Evolutionary conservation across 345 rosid genomes (phyloP), one percentile per base, ranked within the genome.

Genomic region (Dipteronia sinensis): DNA sequence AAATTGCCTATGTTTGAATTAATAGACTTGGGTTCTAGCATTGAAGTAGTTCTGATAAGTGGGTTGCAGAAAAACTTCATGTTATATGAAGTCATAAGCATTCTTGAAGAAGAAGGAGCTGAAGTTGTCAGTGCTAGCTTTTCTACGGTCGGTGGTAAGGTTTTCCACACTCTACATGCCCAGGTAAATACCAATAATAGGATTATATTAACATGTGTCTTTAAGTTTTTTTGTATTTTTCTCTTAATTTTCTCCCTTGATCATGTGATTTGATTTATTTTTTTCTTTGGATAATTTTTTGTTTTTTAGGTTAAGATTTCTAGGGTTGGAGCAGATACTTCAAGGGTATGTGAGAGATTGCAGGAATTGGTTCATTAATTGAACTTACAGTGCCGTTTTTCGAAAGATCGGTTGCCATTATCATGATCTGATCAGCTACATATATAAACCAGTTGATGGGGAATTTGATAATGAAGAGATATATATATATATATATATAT

Each of bases 61-160:
- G 83, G 87, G 16, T 31, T 83, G 72, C 75, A 80, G 19, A 88
- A 78, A 66, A 86, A 78, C 72, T 88, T 83, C 81, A 79, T 73
- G 83, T 42, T 86, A 2, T 71, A 68, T 69, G 81, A 88, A 82
- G 85, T 79, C 10, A 83, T 88, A 2, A 71, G 74, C 47, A 82
- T 88, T 69, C 81, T 90, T 10, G 78, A 87, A 17, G 83, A 87
- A 74, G 94, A 88, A 88, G 94, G 94, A 49, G 90, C 88, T 58
- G 84, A 83, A 69, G 91, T 90, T 51, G 83, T 87, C 12, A 80
- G 82, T 31, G 87, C 90, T 1, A 87, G 79, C 80, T 85, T 78
- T 74, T 79, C 84, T 19, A 80, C 81, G 6, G 70, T 80, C 0
- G 90, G 85, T 19, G 87, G 80, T 74, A 90, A 81, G 83, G 67